A percentile compares a stretch with the other conserved stretches of the same genome.
phyloP scores from a whole-genome alignment of 176 grass and related monocot genomes.

The Themeda triandra region DNA sequence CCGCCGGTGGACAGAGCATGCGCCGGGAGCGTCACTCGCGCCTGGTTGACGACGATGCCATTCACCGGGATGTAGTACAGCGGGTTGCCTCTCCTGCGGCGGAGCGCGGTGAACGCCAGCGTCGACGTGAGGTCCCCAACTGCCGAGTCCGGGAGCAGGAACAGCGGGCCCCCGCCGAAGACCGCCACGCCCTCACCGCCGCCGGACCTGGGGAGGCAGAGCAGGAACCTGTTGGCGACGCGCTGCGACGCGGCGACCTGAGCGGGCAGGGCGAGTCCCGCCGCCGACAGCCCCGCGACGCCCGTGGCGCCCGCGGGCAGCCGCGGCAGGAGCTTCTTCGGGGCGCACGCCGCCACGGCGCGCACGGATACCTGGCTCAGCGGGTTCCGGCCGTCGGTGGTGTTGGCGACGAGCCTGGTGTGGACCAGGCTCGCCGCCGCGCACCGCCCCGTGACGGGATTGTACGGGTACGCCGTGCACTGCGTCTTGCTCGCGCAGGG shows the following conservation, averaged over 20 bases:
- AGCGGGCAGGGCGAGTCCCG: slow-evolving; percentile 17
- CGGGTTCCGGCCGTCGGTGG: slow-evolving; percentile 47
- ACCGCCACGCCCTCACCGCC: slow-evolving; percentile 16
- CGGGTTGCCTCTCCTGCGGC: slow-evolving; percentile 30
- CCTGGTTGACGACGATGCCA: too few species aligned
- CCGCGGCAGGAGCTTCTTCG: background rate
- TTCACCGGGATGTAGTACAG: background rate
- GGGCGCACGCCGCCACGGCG: slow-evolving; percentile 22
- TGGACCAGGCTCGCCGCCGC: slow-evolving; percentile 8
- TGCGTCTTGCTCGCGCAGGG: too few species aligned
- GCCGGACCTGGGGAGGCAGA: slow-evolving; percentile 22
- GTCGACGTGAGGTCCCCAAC: background rate
- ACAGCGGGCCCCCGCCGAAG: slow-evolving; percentile 20
- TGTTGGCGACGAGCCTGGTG: slow-evolving; percentile 23
- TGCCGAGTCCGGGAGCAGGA: background rate
- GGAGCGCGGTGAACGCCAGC: slow-evolving; percentile 18
- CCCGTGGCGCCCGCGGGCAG: slow-evolving; percentile 19
- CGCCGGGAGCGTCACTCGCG: too few species aligned
- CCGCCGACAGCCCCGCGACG: slow-evolving; percentile 36
- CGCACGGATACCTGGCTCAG: background rate
- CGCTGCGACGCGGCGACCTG: slow-evolving; percentile 25
- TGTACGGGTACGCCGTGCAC: slow-evolving; percentile 28
- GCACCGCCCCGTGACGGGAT: slow-evolving; percentile 32
- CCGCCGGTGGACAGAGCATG: too few species aligned
- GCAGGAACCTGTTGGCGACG: background rate